phyloP scores from a whole-genome alignment of 2,329 filamentous ascomycete genomes.

The Claviceps paspali region DNA sequence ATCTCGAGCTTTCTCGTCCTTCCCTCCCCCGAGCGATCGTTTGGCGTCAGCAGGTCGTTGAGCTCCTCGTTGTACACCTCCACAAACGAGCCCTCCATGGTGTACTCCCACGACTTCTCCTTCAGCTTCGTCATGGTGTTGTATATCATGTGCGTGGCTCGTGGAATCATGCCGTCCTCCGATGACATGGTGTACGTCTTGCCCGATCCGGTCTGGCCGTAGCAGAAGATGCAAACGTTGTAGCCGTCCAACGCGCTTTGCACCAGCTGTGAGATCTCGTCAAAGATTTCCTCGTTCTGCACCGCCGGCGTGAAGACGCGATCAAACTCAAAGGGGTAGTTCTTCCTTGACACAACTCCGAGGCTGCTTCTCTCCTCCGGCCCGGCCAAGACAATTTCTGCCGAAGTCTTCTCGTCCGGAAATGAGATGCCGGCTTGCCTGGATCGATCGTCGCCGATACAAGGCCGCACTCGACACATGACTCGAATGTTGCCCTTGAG shows the following conservation, averaged over 20 bases:
- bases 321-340: constrained; percentile 79
- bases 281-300: constrained; percentile 77
- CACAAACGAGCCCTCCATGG: constrained; percentile 86
- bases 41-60: constrained; percentile 60
- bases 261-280: constrained; percentile 90
- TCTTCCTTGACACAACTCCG: constrained; percentile 60
- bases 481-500: constrained; percentile 97
- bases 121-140: constrained; percentile 67
- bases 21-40: constrained; percentile 47
- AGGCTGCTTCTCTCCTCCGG: constrained; percentile 73
- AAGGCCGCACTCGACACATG: constrained; percentile 86
- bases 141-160: constrained; percentile 87
- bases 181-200: constrained; percentile 97
- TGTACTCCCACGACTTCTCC: constrained; percentile 88
- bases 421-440: constrained; percentile 61
- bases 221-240: constrained; percentile 98
- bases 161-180: constrained; percentile 83
- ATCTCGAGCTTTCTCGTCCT: constrained; percentile 76
- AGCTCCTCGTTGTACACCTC: constrained; percentile 98
- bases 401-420: constrained; percentile 69
- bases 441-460: constrained; percentile 42
- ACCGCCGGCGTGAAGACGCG: constrained; percentile 70
- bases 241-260: constrained; percentile 94
- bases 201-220: constrained; percentile 91
- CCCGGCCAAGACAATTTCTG: constrained; percentile 72